Conservation (phyloP, 2,329 filamentous ascomycete species). For the Tolypocladium album region DNA sequence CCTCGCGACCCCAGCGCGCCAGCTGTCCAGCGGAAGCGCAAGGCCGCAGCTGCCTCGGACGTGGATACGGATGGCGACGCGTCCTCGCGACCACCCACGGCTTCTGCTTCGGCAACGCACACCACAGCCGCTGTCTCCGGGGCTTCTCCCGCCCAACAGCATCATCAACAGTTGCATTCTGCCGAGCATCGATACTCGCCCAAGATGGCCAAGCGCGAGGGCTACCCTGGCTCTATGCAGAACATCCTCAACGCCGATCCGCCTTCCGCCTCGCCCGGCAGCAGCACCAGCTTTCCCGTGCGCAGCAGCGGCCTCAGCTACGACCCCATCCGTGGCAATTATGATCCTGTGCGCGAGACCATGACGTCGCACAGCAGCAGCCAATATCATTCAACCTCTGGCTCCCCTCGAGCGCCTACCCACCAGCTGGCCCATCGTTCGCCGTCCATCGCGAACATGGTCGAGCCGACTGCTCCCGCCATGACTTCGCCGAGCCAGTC, state of each 20-base stretch:
- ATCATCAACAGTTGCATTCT: slow-evolving; percentile 14
- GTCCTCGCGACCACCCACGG: slow-evolving; percentile 16
- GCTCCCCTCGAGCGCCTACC: slow-evolving; percentile 37
- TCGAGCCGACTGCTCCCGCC: slow-evolving; percentile 43
- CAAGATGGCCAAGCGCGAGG: slow-evolving; percentile 41
- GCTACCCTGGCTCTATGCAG: slow-evolving; percentile 40
- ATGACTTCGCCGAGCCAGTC: slow-evolving; percentile 17
- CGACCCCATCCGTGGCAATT: slow-evolving; percentile 77
- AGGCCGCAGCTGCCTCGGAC: slow-evolving; percentile 30
- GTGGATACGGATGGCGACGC: slow-evolving; percentile 21
- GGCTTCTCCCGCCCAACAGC: slow-evolving; percentile 10
- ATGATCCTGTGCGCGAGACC: slow-evolving; percentile 53
- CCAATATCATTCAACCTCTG: slow-evolving; percentile 31
- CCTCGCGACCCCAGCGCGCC: slow-evolving; percentile 49
- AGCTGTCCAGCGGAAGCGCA: slow-evolving; percentile 43
- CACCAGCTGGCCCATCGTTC: slow-evolving; percentile 36
- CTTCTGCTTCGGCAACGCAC: slow-evolving; percentile 16
- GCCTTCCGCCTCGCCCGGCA: slow-evolving; percentile 30
- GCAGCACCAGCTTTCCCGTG: slow-evolving; percentile 31
- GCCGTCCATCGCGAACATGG: slow-evolving; percentile 82
- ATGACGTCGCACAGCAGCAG: slow-evolving; percentile 43
- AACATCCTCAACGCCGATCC: slow-evolving; percentile 44
- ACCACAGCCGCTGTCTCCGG: slow-evolving; percentile 9
- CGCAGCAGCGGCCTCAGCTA: slow-evolving; percentile 73
- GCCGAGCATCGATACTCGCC: slow-evolving; percentile 27